Percentiles rank a stretch among this genome's conserved stretches.
These are phyloP conservation scores for Polygonum aviculare DNA, from an alignment of 148 eudicot species.

Conservation along the genomic window DNA sequence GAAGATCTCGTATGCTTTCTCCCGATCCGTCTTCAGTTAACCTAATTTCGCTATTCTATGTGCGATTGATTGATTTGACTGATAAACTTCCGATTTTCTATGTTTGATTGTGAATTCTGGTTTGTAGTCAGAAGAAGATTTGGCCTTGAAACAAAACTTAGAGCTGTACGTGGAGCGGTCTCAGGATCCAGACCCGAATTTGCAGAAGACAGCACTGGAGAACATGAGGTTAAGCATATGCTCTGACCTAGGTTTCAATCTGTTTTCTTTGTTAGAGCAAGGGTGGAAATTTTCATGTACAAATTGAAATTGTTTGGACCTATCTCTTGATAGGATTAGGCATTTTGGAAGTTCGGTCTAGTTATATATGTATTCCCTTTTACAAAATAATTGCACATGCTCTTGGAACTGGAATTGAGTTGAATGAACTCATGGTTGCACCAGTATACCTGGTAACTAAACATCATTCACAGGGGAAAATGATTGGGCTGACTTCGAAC, in stretches of 20 bases:
- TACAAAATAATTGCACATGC: background rate
- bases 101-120: slow-evolving; percentile 9
- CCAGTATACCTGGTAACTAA: background rate
- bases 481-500: background rate
- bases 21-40: background rate
- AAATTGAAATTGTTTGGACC: background rate
- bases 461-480: background rate
- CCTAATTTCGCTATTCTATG: background rate
- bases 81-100: background rate
- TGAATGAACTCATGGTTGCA: background rate
- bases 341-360: background rate
- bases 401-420: background rate
- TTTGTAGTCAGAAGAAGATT: slow-evolving; percentile 86
- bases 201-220: slow-evolving; percentile 81
- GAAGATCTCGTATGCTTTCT: slow-evolving; percentile 54
- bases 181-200: slow-evolving; percentile 66
- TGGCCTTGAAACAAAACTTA: slow-evolving; percentile 85
- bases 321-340: background rate
- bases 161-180: slow-evolving; percentile 84
- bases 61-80: background rate
- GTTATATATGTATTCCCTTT: background rate
- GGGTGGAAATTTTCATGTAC: background rate
- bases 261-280: background rate
- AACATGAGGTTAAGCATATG: slow-evolving; percentile 59
- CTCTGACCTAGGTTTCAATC: background rate